These are phyloP conservation scores for Circinella umbellata DNA, from an alignment of 371 early-diverging fungal genomes.

Conservation along the genomic window DNA sequence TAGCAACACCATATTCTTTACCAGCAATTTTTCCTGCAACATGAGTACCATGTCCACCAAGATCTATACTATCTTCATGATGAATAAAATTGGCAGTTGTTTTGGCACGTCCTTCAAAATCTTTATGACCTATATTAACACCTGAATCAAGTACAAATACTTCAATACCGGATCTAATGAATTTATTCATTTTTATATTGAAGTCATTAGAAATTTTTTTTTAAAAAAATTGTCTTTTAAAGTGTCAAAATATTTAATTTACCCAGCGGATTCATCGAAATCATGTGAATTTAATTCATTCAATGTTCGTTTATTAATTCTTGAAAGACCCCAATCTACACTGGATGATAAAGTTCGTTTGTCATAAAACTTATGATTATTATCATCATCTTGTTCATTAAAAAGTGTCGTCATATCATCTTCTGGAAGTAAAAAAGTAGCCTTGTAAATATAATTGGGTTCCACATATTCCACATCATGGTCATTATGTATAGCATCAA, in stretches of 20 bases:
- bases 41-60: slow-evolving; percentile 82
- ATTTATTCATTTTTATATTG: neutral
- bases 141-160: slow-evolving; percentile 55
- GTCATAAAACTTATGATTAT: neutral
- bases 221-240: neutral
- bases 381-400: no score
- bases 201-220: neutral
- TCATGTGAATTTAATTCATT: slow-evolving; percentile 10
- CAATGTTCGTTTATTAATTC: slow-evolving; percentile 17
- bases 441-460: slow-evolving; percentile 22
- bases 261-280: slow-evolving; percentile 25
- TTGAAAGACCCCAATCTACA: slow-evolving; percentile 28
- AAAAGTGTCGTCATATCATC: neutral
- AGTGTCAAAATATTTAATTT: neutral
- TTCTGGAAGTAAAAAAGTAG: slow-evolving; percentile 15
- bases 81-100: slow-evolving; percentile 60
- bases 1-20: slow-evolving; percentile 74
- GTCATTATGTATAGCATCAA: slow-evolving; percentile 17
- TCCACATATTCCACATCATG: slow-evolving; percentile 26
- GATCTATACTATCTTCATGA: slow-evolving; percentile 60
- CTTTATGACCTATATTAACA: slow-evolving; percentile 69
- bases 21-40: slow-evolving; percentile 80
- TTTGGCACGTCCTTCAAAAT: slow-evolving; percentile 77
- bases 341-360: slow-evolving; percentile 9
- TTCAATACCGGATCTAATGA: slow-evolving; percentile 20